Evolutionary conservation across 495 filamentous ascomycete genomes (phyloP).

Genomic region (Penicillium coffeae): DNA sequence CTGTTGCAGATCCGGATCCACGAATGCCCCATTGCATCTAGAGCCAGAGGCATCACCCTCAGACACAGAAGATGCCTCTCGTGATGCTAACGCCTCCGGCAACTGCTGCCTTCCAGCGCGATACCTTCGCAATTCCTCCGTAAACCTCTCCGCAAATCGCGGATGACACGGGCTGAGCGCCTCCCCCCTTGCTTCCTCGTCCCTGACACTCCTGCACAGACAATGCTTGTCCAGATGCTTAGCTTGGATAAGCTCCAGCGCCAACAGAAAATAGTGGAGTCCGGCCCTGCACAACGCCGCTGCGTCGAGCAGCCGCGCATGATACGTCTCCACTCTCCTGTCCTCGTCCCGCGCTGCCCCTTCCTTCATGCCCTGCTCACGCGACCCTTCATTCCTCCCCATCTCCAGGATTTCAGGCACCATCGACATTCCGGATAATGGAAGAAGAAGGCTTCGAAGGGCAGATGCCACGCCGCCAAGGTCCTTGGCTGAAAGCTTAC

Average conservation of each 20-base stretch:
- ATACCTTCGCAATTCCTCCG: conserved; percentile 15
- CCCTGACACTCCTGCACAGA: too few species aligned
- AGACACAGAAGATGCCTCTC: conserved; percentile 26
- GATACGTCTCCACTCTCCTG: conserved; percentile 54
- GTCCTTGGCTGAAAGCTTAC: conserved; percentile 64
- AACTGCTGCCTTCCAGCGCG: conserved; percentile 21
- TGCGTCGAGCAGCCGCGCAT: conserved; percentile 55
- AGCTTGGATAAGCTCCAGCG: conserved; percentile 21
- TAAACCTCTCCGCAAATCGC: conserved; percentile 18
- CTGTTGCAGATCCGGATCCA: conserved; percentile 25
- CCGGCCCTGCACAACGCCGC: conserved; percentile 36
- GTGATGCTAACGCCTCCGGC: conserved; percentile 20
- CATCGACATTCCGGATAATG: conserved; percentile 63
- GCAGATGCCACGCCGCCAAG: conserved; percentile 50
- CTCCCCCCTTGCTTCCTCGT: conserved; percentile 29
- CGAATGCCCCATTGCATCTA: background rate
- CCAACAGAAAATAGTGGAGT: conserved; percentile 25
- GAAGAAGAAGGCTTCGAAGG: conserved; percentile 57
- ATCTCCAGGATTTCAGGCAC: conserved; percentile 66
- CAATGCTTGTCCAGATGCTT: conserved; percentile 23
- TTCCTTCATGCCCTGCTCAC: conserved; percentile 5
- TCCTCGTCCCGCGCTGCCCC: conserved; percentile 24
- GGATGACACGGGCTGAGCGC: conserved; percentile 12
- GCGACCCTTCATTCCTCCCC: conserved; percentile 28
- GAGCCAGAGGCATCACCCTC: conserved; percentile 5